These are phyloP conservation scores for Fusarium guadeloupense DNA, from an alignment of 2,329 filamentous ascomycete species.

Conservation along the genomic window DNA sequence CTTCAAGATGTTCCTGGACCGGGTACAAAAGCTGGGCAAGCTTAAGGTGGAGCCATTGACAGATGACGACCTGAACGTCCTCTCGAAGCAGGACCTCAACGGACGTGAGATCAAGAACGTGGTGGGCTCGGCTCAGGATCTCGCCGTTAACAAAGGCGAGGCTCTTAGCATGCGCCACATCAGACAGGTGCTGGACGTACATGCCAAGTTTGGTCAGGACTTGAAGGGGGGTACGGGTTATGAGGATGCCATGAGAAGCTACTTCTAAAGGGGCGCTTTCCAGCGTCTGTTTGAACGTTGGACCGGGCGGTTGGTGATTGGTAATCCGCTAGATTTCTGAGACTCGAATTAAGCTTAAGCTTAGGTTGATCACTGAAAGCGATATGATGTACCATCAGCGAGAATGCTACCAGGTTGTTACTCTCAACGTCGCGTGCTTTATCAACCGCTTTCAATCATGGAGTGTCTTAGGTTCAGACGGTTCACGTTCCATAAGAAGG, in stretches of 20 bases:
- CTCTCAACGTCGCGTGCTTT: too few relatives aligned
- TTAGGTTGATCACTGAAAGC: background rate
- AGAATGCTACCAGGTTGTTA: background rate
- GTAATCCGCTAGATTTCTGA: background rate
- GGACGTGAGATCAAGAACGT: slow-evolving; percentile 86
- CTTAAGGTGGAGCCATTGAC: slow-evolving; percentile 68
- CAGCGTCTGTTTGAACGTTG: background rate
- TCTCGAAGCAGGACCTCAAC: slow-evolving; percentile 73
- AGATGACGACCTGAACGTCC: slow-evolving; percentile 71
- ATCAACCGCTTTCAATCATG: background rate
- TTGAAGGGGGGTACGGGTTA: slow-evolving; percentile 83
- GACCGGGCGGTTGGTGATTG: background rate
- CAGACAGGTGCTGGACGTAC: slow-evolving; percentile 82
- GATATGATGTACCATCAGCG: background rate
- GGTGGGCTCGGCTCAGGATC: slow-evolving; percentile 81
- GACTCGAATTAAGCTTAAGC: background rate
- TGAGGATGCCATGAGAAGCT: slow-evolving; percentile 84
- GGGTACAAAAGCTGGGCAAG: slow-evolving; percentile 72
- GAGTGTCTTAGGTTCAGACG: background rate
- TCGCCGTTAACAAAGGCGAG: slow-evolving; percentile 79
- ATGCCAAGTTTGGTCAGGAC: slow-evolving; percentile 83
- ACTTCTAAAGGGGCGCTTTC: slow-evolving; percentile 58
- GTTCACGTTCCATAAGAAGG: background rate
- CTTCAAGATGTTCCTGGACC: slow-evolving; percentile 84
- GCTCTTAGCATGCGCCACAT: slow-evolving; percentile 82